Conservation (phyloP, 2,329 filamentous ascomycete species). For the Alternaria brassicicola region DNA sequence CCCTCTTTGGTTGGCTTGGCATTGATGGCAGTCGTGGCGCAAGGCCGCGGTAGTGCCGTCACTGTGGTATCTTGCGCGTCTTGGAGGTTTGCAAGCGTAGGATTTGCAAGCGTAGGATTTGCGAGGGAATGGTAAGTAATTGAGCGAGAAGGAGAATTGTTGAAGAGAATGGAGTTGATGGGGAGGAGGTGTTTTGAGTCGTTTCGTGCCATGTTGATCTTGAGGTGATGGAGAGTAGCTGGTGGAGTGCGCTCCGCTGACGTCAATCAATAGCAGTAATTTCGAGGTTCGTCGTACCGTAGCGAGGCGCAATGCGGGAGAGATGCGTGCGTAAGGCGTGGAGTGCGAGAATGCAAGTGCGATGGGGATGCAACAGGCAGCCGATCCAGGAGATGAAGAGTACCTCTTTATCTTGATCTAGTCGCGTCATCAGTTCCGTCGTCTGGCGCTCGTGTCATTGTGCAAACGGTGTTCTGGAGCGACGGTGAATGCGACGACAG, state of each 20-base stretch:
- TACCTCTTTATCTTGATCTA: not conserved
- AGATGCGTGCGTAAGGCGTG: not conserved
- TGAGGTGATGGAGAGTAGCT: not conserved
- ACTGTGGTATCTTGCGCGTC: slow-evolving; percentile 16
- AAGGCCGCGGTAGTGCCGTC: slow-evolving; percentile 15
- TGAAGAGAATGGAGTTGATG: slow-evolving; percentile 15
- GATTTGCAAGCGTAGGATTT: not conserved
- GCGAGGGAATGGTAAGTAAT: not conserved
- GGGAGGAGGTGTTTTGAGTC: slow-evolving; percentile 19
- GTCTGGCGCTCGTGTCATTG: not conserved
- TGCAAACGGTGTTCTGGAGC: slow-evolving; percentile 4
- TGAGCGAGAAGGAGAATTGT: not conserved
- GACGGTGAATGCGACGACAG: not conserved
- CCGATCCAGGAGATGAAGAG: rapidly evolving
- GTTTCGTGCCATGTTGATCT: not conserved
- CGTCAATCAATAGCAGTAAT: not conserved
- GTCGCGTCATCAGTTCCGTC: not conserved
- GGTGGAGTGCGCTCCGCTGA: not conserved
- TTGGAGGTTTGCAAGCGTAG: slow-evolving; percentile 11
- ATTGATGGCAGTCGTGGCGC: not conserved
- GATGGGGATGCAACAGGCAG: not conserved
- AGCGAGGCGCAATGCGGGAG: not conserved
- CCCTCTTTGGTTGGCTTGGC: not conserved
- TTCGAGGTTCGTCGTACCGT: rapidly evolving
- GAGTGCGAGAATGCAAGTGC: not conserved